phyloP scores from a whole-genome alignment of 768 basidiomycete species.

The Lactarius pseudohatsudake region DNA sequence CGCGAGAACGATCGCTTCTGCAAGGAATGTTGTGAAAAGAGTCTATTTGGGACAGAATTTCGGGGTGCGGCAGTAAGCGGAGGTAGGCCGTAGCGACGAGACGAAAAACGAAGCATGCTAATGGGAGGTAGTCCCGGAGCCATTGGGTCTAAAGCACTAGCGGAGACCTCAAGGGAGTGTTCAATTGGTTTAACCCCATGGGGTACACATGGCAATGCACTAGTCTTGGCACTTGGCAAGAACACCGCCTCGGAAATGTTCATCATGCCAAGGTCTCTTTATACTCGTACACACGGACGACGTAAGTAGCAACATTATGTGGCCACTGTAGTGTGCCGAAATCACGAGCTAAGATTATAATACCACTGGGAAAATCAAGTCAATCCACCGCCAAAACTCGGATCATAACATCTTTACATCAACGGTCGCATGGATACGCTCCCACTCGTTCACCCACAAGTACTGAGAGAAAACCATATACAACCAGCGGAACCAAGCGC shows the following conservation, averaged over 20 bases:
- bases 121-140: neutral
- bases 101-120: slow-evolving; percentile 8
- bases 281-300: neutral
- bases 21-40: neutral
- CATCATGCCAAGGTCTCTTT: neutral
- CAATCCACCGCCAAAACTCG: neutral
- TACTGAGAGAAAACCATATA: slow-evolving; percentile 79
- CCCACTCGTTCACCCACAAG: slow-evolving; percentile 92
- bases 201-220: no score
- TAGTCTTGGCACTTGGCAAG: no score
- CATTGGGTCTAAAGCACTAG: neutral
- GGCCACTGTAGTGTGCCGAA: neutral
- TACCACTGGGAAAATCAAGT: neutral
- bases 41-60: neutral
- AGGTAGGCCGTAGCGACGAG: neutral
- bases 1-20: slow-evolving; percentile 4
- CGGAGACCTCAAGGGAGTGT: neutral
- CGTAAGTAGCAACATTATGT: neutral
- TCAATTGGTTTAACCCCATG: no score
- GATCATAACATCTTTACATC: slow-evolving; percentile 8
- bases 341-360: no score
- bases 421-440: slow-evolving; percentile 43
- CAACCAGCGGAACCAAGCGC: slow-evolving; percentile 88
- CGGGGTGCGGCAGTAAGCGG: neutral
- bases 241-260: neutral